Conservation (phyloP, 2,329 filamentous ascomycete genomes). For the Aureobasidium melanogenum region DNA sequence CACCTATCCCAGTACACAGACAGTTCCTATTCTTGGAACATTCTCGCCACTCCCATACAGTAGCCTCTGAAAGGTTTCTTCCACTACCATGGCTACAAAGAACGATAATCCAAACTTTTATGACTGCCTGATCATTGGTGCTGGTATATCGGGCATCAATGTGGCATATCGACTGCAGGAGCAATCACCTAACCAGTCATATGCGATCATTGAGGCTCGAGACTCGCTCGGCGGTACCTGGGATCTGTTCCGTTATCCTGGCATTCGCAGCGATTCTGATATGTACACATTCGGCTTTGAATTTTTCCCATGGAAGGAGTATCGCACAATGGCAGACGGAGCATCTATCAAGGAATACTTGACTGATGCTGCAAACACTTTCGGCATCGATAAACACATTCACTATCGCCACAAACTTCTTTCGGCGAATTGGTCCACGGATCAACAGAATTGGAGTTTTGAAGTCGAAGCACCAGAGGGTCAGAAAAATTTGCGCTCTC, state of each 20-base stretch:
- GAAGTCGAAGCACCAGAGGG: slow-evolving; percentile 29
- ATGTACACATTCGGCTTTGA: slow-evolving; percentile 49
- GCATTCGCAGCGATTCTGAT: slow-evolving; percentile 48
- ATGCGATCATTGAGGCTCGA: slow-evolving; percentile 61
- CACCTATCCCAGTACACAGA: neutral
- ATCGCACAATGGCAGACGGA: slow-evolving; percentile 37
- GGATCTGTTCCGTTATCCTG: slow-evolving; percentile 64
- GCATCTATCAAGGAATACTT: slow-evolving; percentile 37
- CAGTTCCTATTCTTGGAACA: neutral
- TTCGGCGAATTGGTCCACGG: slow-evolving; percentile 35
- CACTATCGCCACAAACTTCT: slow-evolving; percentile 34
- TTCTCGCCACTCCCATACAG: neutral
- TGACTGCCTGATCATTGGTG: slow-evolving; percentile 56
- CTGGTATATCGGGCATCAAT: slow-evolving; percentile 69
- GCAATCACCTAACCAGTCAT: slow-evolving; percentile 45
- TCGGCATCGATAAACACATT: slow-evolving; percentile 39
- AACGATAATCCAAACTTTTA: slow-evolving; percentile 17
- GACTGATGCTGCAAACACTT: slow-evolving; percentile 32
- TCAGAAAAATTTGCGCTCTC: slow-evolving; percentile 20
- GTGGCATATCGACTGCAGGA: slow-evolving; percentile 52
- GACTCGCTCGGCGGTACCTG: slow-evolving; percentile 64
- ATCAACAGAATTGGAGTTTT: slow-evolving; percentile 40
- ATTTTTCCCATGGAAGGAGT: slow-evolving; percentile 59
- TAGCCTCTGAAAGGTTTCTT: neutral
- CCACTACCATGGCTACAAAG: neutral